Evolutionary conservation across 2,329 filamentous ascomycete genomes (phyloP).

Genomic region (Ceratocystis ficicola): DNA sequence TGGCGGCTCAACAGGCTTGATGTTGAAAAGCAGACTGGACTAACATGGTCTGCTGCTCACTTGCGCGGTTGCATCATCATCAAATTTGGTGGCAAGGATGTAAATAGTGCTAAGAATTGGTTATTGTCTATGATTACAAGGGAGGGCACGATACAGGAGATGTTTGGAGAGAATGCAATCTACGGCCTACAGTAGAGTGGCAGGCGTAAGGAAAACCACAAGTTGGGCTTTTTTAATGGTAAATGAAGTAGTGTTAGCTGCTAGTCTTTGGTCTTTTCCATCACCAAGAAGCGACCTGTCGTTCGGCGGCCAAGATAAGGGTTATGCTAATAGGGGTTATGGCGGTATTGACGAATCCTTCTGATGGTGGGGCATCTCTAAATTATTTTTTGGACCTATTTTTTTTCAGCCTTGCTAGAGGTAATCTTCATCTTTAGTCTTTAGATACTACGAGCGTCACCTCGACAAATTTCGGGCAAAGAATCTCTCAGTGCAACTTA

Average conservation of each 20-base stretch:
- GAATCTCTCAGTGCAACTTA: background rate
- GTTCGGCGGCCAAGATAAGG: background rate
- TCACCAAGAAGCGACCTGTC: background rate
- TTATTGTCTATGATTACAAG: slow-evolving; percentile 59
- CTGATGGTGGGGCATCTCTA: slow-evolving; percentile 11
- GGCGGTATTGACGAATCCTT: background rate
- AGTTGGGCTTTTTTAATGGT: background rate
- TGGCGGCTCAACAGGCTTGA: slow-evolving; percentile 46
- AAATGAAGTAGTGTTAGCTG: background rate
- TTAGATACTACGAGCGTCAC: background rate
- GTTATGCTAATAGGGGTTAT: background rate
- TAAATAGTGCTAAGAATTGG: slow-evolving; percentile 74
- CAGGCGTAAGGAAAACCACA: background rate
- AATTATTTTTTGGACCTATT: slow-evolving; percentile 1
- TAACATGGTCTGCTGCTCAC: slow-evolving; percentile 72
- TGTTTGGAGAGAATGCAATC: slow-evolving; percentile 71
- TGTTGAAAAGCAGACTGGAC: slow-evolving; percentile 45
- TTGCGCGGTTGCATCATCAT: slow-evolving; percentile 77
- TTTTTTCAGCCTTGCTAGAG: slow-evolving; percentile 5
- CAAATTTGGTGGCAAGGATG: slow-evolving; percentile 73
- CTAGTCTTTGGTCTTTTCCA: background rate
- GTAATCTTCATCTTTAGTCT: no score
- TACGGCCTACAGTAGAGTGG: slow-evolving; percentile 52
- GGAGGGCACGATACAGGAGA: slow-evolving; percentile 56
- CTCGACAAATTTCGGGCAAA: background rate